Evolutionary conservation across 2,329 filamentous ascomycete species (phyloP), one percentile per base, ranked within the genome.

Genomic region (Dichotomopilus funicola): DNA sequence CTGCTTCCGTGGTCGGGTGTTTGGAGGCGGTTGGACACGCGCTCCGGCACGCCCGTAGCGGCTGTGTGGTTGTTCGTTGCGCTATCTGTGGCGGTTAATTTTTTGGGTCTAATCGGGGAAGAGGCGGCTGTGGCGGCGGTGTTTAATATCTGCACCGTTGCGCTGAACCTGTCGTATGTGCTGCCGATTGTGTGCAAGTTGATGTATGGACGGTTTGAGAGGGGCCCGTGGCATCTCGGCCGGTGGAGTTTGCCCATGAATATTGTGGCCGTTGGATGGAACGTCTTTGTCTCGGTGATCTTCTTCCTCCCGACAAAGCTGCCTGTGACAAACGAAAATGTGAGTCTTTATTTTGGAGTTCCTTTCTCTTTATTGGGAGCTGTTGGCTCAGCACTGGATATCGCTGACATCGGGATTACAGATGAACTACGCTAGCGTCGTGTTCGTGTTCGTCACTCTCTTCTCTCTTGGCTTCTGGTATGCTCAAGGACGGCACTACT

Each of bases 41-140:
- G 70, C 55, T 79, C 78, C 5, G 69, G 71, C 8, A 79, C 76
- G 0, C 78, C 78, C 0, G 63, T 80, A n/a, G 71, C 73, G 27
- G 76, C 78, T 2, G 77, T 80, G 11, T 81, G 78, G 79, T 70
- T 80, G 54, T 76, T 73, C 34, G 72, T 78, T 41, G 70, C 75
- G 60, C 75, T 72, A 52, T 79, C 74, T 65, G 75, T 80, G 54
- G 68, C 70, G 35, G 78, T 82, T 65, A 81, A 80, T 63, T 67
- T 81, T 57, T 78, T 82, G 60, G 78, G 74, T 38, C 71, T 82
- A 4, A 78, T 74, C 38, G 78, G 74, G 11, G 77, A 77, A 57
- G 19, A 27, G 19, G 73, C 73, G 11, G 74, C 76, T 42, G 78
- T 79, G 49, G 60, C 67, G 7, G 78, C 75, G 48, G 73, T 79